Evolutionary conservation across 306 rosid species (phyloP), one percentile per base, ranked within the genome.

Genomic region (Luffa aegyptiaca): DNA sequence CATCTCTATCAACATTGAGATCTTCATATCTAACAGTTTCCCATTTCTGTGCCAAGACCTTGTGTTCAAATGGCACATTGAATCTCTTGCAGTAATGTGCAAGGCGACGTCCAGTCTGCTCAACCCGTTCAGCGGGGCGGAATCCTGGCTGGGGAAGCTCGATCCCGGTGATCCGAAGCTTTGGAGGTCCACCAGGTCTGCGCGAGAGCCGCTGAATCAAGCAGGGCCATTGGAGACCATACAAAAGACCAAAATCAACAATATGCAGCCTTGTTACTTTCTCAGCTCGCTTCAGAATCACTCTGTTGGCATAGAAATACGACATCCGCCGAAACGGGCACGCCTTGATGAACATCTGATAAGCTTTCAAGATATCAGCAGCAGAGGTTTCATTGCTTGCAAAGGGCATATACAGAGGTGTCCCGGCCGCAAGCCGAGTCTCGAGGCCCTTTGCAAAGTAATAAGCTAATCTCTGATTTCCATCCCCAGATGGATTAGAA

Each of bases 201-300:
- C 63, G 12, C 1, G 86, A 81, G 17, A 87, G 85, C 63, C 80
- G 65, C 61, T 85, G 88, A 61, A 87, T 84, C 18, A 87, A 80
- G 77, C 76, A 83, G 16, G 90, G 90, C 90, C 87, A 86, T 82
- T 86, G 87, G 49, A 82, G 80, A 41, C 89, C 89, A 68, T 84
- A 82, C 39, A 81, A 70, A 70, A 85, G 79, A 35, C 88, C 90
- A 63, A 87, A 87, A 63, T 87, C 86, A 62, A 87, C 58, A 35
- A 87, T 69, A 83, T 85, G 90, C 46, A 87, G 55, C 21, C 74
- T 79, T 11, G 58, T n/a, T 10, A 81, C 83, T 7, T 81, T 53
- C 63, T 76, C 77, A 0, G 86, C 56, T 12, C 75, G 61, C 10
- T 85, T 80, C 58, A 76, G 21, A 26, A 87, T 87, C 6, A 78